Evolutionary conservation across 164 flowering plant species (phyloP).

Genomic region (Malania oleifera): DNA sequence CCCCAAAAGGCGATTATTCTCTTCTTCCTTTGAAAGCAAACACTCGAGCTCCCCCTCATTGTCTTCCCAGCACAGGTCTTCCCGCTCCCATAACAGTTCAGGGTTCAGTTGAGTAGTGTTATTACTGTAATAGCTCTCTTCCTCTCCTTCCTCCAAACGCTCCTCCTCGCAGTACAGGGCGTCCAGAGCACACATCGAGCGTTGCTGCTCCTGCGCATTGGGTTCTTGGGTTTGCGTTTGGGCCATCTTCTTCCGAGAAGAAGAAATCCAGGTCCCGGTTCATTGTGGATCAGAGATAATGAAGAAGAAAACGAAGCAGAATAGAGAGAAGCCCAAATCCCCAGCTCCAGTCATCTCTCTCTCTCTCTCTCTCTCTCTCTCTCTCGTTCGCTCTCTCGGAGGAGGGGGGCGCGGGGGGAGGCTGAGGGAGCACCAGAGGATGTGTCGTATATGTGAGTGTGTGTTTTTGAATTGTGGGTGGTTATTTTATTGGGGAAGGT

Average conservation of each 20-base stretch:
- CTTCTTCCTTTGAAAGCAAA: constrained; percentile 46
- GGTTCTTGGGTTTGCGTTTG: constrained; percentile 13
- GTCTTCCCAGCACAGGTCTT: constrained; percentile 55
- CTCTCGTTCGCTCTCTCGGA: not conserved
- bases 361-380: constrained; percentile 21
- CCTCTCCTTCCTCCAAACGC: constrained; percentile 16
- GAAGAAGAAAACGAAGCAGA: not conserved
- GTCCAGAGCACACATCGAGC: constrained; percentile 29
- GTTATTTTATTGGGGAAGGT: not conserved
- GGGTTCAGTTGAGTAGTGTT: not conserved
- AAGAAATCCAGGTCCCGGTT: constrained; percentile 27
- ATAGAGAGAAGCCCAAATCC: constrained; percentile 1
- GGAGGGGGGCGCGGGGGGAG: not conserved
- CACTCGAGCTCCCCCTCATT: constrained; percentile 49
- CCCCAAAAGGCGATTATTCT: constrained; percentile 15
- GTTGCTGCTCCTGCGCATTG: constrained; percentile 2
- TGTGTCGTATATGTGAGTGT: constrained; percentile 15
- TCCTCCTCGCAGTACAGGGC: constrained; percentile 62
- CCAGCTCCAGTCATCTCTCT: constrained; percentile 11
- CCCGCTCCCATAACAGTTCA: constrained; percentile 24
- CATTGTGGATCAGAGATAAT: constrained; percentile 21
- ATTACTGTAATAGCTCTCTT: not conserved
- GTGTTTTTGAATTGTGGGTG: no score
- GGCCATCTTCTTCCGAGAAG: constrained; percentile 56
- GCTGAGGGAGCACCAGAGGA: not conserved